These are phyloP conservation scores for Chrysoporthe deuterocubensis DNA, from an alignment of 2,329 filamentous ascomycete genomes.

Conservation along the genomic window DNA sequence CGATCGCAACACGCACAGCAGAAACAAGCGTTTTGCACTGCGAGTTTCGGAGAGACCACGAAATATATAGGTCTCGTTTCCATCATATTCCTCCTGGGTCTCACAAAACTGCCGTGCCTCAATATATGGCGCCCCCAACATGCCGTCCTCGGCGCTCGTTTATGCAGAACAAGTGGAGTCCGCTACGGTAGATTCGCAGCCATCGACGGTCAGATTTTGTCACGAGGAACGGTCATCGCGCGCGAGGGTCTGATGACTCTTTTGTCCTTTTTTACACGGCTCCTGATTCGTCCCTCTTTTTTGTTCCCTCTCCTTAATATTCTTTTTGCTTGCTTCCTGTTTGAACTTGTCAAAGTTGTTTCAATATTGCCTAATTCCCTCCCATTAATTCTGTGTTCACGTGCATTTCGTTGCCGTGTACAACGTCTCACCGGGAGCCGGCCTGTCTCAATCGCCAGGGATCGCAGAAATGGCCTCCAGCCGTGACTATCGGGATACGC, in stretches of 20 bases:
- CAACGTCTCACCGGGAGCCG: background rate
- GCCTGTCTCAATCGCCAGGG: background rate
- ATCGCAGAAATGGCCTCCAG: conserved; percentile 10
- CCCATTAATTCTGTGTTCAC: background rate
- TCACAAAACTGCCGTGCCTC: background rate
- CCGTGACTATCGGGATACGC: background rate
- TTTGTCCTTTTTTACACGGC: background rate
- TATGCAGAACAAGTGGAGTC: conserved; percentile 9
- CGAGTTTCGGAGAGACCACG: background rate
- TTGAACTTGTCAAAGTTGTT: background rate
- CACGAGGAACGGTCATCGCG: conserved; percentile 1
- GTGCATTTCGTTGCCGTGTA: background rate
- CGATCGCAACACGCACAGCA: background rate
- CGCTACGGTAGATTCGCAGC: background rate
- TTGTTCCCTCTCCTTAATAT: background rate
- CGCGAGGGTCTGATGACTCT: background rate
- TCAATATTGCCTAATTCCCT: background rate
- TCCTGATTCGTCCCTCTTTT: background rate
- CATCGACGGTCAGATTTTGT: background rate
- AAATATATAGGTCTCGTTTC: background rate
- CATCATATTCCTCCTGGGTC: background rate
- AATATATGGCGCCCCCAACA: background rate
- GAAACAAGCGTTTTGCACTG: background rate
- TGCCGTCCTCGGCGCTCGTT: background rate
- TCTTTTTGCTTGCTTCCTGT: background rate